These are phyloP conservation scores for Euclidium syriacum DNA, from an alignment of 345 rosid genomes.

Conservation along the genomic window DNA sequence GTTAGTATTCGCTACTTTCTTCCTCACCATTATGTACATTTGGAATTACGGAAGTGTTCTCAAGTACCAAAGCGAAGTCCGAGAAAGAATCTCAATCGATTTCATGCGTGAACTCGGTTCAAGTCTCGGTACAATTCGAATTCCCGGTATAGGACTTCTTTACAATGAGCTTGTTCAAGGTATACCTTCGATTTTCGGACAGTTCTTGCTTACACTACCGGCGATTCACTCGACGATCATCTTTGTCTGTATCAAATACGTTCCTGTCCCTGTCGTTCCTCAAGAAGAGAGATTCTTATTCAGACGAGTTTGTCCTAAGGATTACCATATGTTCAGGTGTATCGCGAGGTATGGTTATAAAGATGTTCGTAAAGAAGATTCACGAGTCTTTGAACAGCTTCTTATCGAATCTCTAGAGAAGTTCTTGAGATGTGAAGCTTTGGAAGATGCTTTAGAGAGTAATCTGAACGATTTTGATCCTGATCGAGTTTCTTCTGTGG, in stretches of 20 bases:
- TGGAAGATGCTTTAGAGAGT: constrained; percentile 73
- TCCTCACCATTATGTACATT: constrained; percentile 75
- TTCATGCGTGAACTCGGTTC: constrained; percentile 83
- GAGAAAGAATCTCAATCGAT: constrained; percentile 86
- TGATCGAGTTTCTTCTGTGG: constrained; percentile 44
- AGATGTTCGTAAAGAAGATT: constrained; percentile 84
- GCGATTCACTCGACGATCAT: constrained; percentile 87
- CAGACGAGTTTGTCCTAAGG: constrained; percentile 83
- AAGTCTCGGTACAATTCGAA: constrained; percentile 73
- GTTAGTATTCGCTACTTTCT: constrained; percentile 63
- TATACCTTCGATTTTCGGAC: constrained; percentile 81
- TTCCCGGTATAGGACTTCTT: constrained; percentile 80
- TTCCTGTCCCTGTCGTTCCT: constrained; percentile 88
- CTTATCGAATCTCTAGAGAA: constrained; percentile 74
- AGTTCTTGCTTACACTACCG: constrained; percentile 78
- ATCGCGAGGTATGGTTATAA: constrained; percentile 91
- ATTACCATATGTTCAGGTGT: constrained; percentile 90
- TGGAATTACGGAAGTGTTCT: constrained; percentile 97
- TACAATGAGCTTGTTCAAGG: constrained; percentile 93
- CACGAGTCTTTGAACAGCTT: constrained; percentile 73
- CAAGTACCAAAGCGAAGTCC: constrained; percentile 88
- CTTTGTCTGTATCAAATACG: constrained; percentile 91
- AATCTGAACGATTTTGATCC: constrained; percentile 37
- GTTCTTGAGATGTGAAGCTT: constrained; percentile 73
- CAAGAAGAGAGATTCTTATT: constrained; percentile 88